These are phyloP conservation scores for Podospora tetraspora DNA, from an alignment of 495 filamentous ascomycete genomes.

Conservation along the genomic window DNA sequence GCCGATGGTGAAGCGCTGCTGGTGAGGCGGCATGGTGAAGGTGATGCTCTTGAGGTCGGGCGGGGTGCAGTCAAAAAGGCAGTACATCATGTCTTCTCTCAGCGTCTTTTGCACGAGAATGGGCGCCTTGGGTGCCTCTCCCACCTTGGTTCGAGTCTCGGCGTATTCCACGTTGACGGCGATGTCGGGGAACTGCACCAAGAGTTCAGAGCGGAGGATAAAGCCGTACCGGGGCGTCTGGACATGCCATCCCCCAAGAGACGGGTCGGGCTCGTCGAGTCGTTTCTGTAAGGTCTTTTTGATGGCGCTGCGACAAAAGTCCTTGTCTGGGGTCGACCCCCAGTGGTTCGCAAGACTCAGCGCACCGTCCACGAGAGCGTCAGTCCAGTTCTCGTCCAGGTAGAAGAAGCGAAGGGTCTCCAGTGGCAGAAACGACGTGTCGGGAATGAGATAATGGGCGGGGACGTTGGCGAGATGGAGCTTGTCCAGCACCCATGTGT, in stretches of 20 bases:
- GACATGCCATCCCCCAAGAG: neutral
- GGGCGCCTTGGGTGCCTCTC: neutral
- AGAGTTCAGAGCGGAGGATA: neutral
- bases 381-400: constrained; percentile 42
- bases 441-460: constrained; percentile 37
- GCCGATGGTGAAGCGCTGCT: constrained; percentile 29
- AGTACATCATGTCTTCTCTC: constrained; percentile 22
- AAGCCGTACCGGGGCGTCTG: neutral
- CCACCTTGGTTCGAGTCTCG: neutral
- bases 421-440: constrained; percentile 33
- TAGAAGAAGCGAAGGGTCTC: constrained; percentile 44
- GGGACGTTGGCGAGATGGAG: constrained; percentile 37
- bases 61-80: constrained; percentile 11
- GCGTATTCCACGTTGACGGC: constrained; percentile 9
- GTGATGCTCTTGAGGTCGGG: constrained; percentile 5
- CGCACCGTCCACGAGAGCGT: constrained; percentile 43
- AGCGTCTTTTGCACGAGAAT: constrained; percentile 14
- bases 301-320: constrained; percentile 29
- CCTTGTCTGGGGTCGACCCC: constrained; percentile 19
- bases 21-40: constrained; percentile 32
- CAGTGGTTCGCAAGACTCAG: constrained; percentile 40
- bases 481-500: constrained; percentile 35
- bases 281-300: constrained; percentile 28
- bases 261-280: constrained; percentile 14
- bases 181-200: constrained; percentile 3